Base-by-base conservation (phyloP, 176 grass and related monocot genomes). In the Coix lacrymajobi region DNA sequence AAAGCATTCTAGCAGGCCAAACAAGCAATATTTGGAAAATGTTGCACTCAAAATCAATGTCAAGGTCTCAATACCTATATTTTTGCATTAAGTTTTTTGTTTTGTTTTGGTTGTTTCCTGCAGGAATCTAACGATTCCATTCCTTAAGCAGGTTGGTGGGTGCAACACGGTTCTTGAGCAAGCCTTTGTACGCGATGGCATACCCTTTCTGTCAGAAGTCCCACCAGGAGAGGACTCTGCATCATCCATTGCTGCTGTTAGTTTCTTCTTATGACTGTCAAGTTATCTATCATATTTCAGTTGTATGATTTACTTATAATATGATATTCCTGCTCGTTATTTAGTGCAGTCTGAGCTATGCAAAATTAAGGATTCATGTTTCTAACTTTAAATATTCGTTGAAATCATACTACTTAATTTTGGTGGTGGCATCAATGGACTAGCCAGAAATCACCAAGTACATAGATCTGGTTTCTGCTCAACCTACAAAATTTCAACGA, bases 1-100 rank as follows among this genome's bases (percentile, higher is more conserved):
- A 32, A 93, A 11, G 68, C 77, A 90, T 79, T 81, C 76, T 66
- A 39, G 65, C 40, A 86, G 85, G 60, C 86, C 77, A 22, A 91
- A 89, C 78, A 91, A 78, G 39, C 87, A 88, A 78, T 97, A 91
- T 85, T 30, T 93, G 37, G 91, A 91, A 80, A 97, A 94, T 85
- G 68, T 94, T 64, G 79, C 95, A 32, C 79, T 94, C 5, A 97
- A 97, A 85, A 92, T 91, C 65, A 97, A 97, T 75, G 90, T 91
- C 28, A 97, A 97, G 95, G 95, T 97, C 25, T 28, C 3, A 10
- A 19, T 20, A 39, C 63, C 57, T 28, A 62, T 49, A 28, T 64
- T 49, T 57, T 31, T 67, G 19, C n/a, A 31, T 5, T 13, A 34
- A 45, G 32, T 45, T 37, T 60, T 45, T 37, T 60, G 46, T 37